These are phyloP conservation scores for Fusarium tricinctum DNA, from an alignment of 2,329 filamentous ascomycete genomes.

Conservation along the genomic window DNA sequence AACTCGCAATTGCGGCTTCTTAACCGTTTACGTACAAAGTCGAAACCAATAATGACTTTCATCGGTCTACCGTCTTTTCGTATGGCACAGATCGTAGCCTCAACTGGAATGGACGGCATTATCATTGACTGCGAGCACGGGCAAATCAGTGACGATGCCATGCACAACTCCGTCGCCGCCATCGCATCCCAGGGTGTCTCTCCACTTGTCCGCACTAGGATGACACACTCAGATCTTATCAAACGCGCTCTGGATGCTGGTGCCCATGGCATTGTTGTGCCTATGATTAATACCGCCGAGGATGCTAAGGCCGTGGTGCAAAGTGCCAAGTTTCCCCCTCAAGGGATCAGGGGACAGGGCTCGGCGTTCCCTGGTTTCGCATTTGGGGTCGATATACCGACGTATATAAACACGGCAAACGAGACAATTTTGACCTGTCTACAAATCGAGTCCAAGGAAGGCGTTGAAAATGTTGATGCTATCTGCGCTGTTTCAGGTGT, in stretches of 20 bases:
- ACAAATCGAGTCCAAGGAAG: background rate
- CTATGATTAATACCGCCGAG: slow-evolving; percentile 2
- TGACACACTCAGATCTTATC: background rate
- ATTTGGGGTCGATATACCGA: slow-evolving; percentile 1
- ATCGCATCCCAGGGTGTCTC: slow-evolving; percentile 18
- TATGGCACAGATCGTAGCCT: background rate
- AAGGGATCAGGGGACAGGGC: background rate
- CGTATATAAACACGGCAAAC: background rate
- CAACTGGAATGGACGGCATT: background rate
- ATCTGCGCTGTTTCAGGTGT: background rate
- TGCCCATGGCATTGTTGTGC: slow-evolving; percentile 1
- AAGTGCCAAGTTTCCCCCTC: background rate
- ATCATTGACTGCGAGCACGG: slow-evolving; percentile 45
- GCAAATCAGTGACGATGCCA: slow-evolving; percentile 19
- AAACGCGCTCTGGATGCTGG: background rate
- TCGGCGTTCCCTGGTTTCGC: slow-evolving; percentile 9
- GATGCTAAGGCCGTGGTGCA: slow-evolving; percentile 4
- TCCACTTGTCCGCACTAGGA: background rate
- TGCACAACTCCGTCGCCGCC: slow-evolving; percentile 24
- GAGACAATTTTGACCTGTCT: background rate
- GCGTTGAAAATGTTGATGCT: slow-evolving; percentile 1
- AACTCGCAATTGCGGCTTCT: background rate
- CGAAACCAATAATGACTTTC: background rate
- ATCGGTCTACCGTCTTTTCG: slow-evolving; percentile 2
- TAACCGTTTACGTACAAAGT: background rate